Base-by-base conservation (phyloP, 768 basidiomycete genomes). In the Lactarius deliciosus region DNA sequence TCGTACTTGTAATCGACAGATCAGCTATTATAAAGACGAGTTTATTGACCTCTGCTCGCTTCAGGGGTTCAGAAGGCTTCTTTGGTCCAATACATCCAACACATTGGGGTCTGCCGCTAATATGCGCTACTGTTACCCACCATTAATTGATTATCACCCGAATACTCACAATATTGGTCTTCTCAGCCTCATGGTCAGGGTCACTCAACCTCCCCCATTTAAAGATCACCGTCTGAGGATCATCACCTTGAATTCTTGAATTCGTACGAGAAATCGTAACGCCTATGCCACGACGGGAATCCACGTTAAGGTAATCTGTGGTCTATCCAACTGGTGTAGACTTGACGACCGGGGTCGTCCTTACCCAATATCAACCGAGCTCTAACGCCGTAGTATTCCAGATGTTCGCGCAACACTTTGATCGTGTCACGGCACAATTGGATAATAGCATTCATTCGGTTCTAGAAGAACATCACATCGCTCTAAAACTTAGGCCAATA, bases 261-360 rank as follows among this genome's bases (percentile, higher is more conserved):
- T 13, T 32, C 30, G 16, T 56, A 56, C 55, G 30, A 56, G 8
- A 32, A 30, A 25, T 56, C 18, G 20, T 34, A 36, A 54, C n/a
- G n/a, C n/a, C 5, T 41, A 40, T 40, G 34, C 3, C 40, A 56
- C 45, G 18, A 56, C 36, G 50, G 59, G 32, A 59, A 57, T 10
- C 5, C 9, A 50, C 22, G 22, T 50, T 32, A 56, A 15, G 50
- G 50, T n/a, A 56, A 34, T 56, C 18, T 34, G 55, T 20, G 16
- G 18, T 30, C 43, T 58, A 62, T 50, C 56, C 45, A 61, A 41
- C 60, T 43, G 36, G 61, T 36, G n/a, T 22, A 66, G 63, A 50
- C 65, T 20, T 50, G 45, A 16, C 43, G 43, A 66, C 60, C 30
- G 16, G 55, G 61, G 38, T 25, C 54, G 40, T 60, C 54, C 34